Percentiles rank a stretch among this genome's conserved stretches.
Conservation (phyloP, 139 green algal genomes). For the Diplosphaera chodatii region DNA sequence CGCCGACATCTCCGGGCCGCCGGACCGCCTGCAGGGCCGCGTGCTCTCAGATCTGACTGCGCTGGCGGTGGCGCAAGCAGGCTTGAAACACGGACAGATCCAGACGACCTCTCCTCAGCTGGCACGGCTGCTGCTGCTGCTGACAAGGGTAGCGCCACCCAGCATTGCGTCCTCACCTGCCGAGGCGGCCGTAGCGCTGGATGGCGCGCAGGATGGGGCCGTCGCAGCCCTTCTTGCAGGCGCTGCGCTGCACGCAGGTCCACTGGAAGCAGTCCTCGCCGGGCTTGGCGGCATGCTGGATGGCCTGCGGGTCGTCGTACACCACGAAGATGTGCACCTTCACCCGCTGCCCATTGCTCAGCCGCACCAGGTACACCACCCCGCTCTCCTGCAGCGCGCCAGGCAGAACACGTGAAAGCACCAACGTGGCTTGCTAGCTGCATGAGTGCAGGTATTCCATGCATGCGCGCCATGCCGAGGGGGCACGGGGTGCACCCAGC, state of each 20-base stretch:
- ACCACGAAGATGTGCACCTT: slow-evolving; percentile 34
- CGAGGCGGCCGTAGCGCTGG: slow-evolving; percentile 53
- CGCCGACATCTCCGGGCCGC: background rate
- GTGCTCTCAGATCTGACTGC: too few relatives aligned
- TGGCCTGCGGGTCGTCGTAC: slow-evolving; percentile 24
- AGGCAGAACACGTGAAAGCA: too few relatives aligned
- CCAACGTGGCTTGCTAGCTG: too few relatives aligned
- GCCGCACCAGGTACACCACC: slow-evolving; percentile 37
- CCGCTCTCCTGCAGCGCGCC: slow-evolving; percentile 18
- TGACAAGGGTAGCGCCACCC: too few relatives aligned
- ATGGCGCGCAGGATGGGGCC: slow-evolving; percentile 56
- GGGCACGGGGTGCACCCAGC: too few relatives aligned
- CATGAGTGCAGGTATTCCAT: too few relatives aligned
- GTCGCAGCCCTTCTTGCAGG: slow-evolving; percentile 45
- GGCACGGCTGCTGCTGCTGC: too few relatives aligned
- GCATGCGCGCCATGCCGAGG: too few relatives aligned
- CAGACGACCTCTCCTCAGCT: too few relatives aligned
- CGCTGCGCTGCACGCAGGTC: slow-evolving; percentile 27
- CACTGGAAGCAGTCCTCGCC: slow-evolving; percentile 9
- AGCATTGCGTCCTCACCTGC: slow-evolving; percentile 27
- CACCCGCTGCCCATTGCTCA: slow-evolving; percentile 31
- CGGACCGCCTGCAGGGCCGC: background rate
- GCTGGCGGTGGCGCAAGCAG: too few relatives aligned
- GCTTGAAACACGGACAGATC: too few relatives aligned
- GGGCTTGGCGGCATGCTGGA: background rate